Base-by-base conservation (phyloP, 2,329 filamentous ascomycete species). In the Thielaviopsis euricoi region DNA sequence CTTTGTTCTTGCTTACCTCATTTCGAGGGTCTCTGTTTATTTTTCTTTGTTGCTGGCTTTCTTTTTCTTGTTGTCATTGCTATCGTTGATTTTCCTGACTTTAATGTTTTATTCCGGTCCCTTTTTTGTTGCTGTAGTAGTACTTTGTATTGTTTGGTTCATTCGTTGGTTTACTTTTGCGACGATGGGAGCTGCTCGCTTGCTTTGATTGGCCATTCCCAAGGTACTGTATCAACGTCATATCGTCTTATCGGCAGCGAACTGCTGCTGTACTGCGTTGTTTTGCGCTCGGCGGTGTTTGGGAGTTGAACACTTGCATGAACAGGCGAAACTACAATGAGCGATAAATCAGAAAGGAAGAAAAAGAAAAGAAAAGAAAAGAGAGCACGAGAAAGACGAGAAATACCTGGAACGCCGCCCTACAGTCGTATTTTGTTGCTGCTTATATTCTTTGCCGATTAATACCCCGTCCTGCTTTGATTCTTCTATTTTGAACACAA, bases 391-490 rank as follows among this genome's bases (percentile, higher is more conserved):
- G 37, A n/a, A 17, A 43, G 37, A 43, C n/a, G 37, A n/a, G 15
- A 2, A 15, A n/a, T 43, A 43, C 37, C n/a, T 17, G 37, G 37
- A 17, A 10, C 17, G 6, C n/a, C 37, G 10, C 10, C 21, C 55
- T 58, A 13, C 54, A 61, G 61, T 59, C 60, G 25, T 29, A 37
- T 23, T 52, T 29, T 56, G 57, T 59, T 58, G 26, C 37, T 43
- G 37, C 13, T 61, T 33, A 48, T 58, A 50, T 48, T 62, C 77
- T 75, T 43, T 69, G 77, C 77, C 75, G 77, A 76, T n/a, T 73
- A 76, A 77, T 62, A 64, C 64, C 68, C 68, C 61, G 64, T 63
- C 64, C 67, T 64, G 69, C 67, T 69, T 70, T 53, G 23, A 43
- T 29, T 23, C 13, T 52, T 22, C n/a, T n/a, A n/a, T n/a, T n/a